Evolutionary conservation across 768 basidiomycete genomes (phyloP).

Genomic region (Candolleomyces eurysporus): DNA sequence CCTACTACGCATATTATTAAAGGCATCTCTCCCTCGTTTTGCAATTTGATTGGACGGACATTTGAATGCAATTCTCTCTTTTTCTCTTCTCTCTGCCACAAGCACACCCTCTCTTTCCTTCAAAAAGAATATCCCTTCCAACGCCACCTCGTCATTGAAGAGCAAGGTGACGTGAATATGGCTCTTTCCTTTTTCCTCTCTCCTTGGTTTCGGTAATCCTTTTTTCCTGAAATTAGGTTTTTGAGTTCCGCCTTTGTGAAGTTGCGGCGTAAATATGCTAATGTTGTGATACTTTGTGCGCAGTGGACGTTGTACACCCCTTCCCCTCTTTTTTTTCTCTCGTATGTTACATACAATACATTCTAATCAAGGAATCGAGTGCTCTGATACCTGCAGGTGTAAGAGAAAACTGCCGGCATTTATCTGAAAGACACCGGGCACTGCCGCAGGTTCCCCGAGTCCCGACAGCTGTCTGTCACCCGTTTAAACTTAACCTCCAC

Average conservation of each 20-base stretch:
- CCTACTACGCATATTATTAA: conserved; percentile 5
- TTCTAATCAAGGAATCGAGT: too few relatives aligned
- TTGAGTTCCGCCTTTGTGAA: not conserved
- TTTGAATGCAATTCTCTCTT: conserved; percentile 10
- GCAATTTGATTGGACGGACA: conserved; percentile 12
- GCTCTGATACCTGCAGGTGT: too few relatives aligned
- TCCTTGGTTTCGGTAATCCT: not conserved
- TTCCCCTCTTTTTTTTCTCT: too few relatives aligned
- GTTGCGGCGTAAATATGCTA: not conserved
- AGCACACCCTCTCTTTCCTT: conserved; percentile 2
- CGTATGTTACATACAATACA: too few relatives aligned
- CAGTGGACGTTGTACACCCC: too few relatives aligned
- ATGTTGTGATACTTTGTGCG: too few relatives aligned
- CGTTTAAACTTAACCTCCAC: not conserved
- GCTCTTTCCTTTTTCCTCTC: not conserved
- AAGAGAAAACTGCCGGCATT: not conserved
- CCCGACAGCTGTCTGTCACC: not conserved
- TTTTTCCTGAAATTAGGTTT: not conserved
- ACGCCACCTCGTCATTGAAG: not conserved
- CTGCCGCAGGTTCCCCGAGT: not conserved
- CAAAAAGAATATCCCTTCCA: not conserved
- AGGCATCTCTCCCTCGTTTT: conserved; percentile 10
- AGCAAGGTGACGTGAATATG: too few relatives aligned
- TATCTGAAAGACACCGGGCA: not conserved
- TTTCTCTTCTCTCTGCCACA: not conserved